A percentile compares a stretch with the other conserved stretches of the same genome.
Evolutionary conservation across 805 yeast genomes (phyloP).

Genomic region (Saturnispora besseyi): DNA sequence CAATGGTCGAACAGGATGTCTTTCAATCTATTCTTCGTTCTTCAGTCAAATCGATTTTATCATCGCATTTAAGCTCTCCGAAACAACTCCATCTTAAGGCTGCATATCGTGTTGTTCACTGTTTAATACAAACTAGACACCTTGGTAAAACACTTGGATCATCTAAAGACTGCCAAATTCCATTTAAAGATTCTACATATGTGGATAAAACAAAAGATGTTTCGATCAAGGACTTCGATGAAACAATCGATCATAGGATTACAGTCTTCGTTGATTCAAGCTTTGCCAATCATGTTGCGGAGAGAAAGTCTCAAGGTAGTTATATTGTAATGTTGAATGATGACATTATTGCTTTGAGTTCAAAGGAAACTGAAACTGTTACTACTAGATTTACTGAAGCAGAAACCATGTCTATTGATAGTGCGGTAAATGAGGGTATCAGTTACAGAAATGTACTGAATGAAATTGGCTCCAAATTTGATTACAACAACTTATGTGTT

Average conservation of each 20-base stretch:
- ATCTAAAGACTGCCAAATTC: not conserved
- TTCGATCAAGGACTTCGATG: not conserved
- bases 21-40: not conserved
- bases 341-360: constrained; percentile 5
- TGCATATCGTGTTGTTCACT: constrained; percentile 3
- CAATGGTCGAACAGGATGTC: not conserved
- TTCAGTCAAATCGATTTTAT: not conserved
- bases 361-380: not conserved
- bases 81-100: constrained; percentile 2
- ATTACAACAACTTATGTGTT: no score
- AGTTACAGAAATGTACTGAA: not conserved
- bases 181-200: constrained; percentile 5
- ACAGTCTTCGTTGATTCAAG: constrained; percentile 5
- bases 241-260: not conserved
- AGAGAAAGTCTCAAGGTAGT: constrained; percentile 3
- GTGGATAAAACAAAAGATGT: constrained; percentile 2
- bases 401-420: constrained; percentile 1
- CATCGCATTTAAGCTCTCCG: not conserved
- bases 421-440: not conserved
- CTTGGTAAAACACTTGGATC: not conserved
- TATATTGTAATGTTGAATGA: constrained; percentile 2
- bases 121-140: constrained; percentile 1
- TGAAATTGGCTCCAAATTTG: no score
- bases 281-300: not conserved
- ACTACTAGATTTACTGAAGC: constrained; percentile 8